These are phyloP conservation scores for Phascolomyces articulosus DNA, from an alignment of 371 early-diverging fungal genomes.

Conservation along the genomic window DNA sequence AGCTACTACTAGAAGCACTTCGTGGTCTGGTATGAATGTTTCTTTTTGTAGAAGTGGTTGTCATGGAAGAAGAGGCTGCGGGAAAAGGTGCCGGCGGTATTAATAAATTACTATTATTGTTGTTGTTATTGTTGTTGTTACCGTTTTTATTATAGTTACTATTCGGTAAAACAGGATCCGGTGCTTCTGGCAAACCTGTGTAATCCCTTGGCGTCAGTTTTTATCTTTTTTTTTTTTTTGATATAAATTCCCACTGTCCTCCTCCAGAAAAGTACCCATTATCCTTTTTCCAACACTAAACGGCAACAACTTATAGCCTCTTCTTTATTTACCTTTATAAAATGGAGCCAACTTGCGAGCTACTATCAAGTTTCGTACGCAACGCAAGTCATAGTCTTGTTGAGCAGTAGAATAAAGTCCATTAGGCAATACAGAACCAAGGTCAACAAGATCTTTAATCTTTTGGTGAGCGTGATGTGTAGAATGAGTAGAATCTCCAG, in stretches of 20 bases:
- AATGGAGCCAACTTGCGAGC: conserved; percentile 85
- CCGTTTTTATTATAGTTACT: conserved; percentile 25
- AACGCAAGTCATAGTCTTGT: conserved; percentile 79
- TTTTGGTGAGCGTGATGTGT: conserved; percentile 33
- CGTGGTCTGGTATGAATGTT: conserved; percentile 26
- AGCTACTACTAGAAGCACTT: conserved; percentile 33
- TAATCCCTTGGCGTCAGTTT: not conserved
- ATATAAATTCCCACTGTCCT: no score
- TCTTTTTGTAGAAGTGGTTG: conserved; percentile 9
- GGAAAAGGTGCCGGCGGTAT: conserved; percentile 1
- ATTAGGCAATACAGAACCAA: conserved; percentile 68
- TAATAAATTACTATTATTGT: not conserved
- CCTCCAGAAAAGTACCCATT: no score
- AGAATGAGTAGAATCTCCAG: conserved; percentile 3
- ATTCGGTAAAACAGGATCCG: conserved; percentile 29
- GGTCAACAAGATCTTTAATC: conserved; percentile 66
- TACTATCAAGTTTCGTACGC: conserved; percentile 77
- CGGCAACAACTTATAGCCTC: not conserved
- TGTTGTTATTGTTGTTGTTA: conserved; percentile 16
- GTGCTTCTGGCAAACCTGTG: conserved; percentile 40
- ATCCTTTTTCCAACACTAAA: not conserved
- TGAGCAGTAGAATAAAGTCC: conserved; percentile 72
- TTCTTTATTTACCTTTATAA: conserved; percentile 70
- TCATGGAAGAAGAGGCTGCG: conserved; percentile 2
- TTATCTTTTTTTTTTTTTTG: not conserved